A percentile compares a stretch with the other conserved stretches of the same genome.
phyloP scores from a whole-genome alignment of 257 asterid genomes.

The Ocimum tenuiflorum region DNA sequence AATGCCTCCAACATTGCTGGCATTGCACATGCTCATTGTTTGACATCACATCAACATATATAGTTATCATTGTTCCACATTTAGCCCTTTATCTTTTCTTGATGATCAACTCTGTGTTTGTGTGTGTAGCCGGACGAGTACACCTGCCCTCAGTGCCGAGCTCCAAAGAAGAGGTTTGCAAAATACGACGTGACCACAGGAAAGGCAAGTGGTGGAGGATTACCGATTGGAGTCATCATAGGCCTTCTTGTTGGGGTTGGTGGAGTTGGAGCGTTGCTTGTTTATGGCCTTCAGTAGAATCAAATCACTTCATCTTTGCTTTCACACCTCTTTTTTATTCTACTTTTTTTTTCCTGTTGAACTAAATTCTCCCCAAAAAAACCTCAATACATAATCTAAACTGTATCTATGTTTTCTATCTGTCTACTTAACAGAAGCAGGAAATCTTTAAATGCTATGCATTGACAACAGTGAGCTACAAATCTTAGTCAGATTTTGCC shows the following conservation, averaged over 20 bases:
- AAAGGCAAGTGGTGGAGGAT: constrained; percentile 75
- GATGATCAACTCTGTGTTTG: not conserved
- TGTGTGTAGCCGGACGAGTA: constrained; percentile 68
- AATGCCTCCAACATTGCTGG: too few species aligned
- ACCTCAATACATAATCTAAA: too few species aligned
- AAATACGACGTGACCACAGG: constrained; percentile 77
- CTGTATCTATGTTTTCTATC: not conserved
- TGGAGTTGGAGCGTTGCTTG: constrained; percentile 81
- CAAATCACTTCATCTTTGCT: not conserved
- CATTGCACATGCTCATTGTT: too few species aligned
- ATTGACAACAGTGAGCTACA: not conserved
- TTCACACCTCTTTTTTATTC: not conserved
- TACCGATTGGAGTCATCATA: constrained; percentile 80
- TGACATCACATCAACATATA: too few species aligned
- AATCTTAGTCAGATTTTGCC: not conserved
- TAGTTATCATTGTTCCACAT: too few species aligned
- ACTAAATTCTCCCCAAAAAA: too few species aligned
- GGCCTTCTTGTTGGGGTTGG: constrained; percentile 79
- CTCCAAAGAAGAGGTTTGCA: constrained; percentile 96
- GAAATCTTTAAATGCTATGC: not conserved
- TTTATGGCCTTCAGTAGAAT: constrained; percentile 84
- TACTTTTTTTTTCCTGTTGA: not conserved
- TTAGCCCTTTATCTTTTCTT: not conserved
- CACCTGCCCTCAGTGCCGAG: constrained; percentile 84
- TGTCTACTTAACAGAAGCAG: not conserved